Conservation (phyloP, 2,329 filamentous ascomycete genomes). For the Colletotrichum nymphaeae region DNA sequence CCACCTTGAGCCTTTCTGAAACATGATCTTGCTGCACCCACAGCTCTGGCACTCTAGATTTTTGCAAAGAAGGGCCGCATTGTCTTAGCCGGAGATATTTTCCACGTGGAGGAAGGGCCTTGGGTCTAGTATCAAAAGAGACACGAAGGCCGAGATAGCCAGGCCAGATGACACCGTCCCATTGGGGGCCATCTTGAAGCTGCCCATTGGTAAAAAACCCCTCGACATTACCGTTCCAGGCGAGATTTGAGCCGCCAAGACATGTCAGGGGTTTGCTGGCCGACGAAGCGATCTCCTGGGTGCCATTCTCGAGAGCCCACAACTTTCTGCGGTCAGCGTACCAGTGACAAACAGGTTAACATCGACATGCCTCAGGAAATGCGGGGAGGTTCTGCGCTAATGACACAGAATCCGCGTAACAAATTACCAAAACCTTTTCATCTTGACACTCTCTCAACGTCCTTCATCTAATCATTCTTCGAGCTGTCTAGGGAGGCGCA, state of each 20-base stretch:
- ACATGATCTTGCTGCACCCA: background rate
- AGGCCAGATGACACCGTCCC: background rate
- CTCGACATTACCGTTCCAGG: background rate
- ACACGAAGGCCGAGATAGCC: slow-evolving; percentile 23
- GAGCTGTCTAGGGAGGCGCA: background rate
- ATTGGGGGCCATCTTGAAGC: background rate
- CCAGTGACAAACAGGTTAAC: background rate
- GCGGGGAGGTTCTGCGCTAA: slow-evolving; percentile 4
- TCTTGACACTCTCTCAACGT: background rate
- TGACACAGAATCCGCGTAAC: slow-evolving; percentile 7
- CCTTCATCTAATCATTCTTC: background rate
- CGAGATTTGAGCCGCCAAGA: slow-evolving; percentile 2
- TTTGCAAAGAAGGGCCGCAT: background rate
- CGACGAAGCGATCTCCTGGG: background rate
- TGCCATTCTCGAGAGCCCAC: background rate
- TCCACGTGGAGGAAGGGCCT: slow-evolving; percentile 20
- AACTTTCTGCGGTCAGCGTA: background rate
- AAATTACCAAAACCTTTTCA: background rate
- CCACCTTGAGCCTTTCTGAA: slow-evolving; percentile 13
- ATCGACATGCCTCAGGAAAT: slow-evolving; percentile 5
- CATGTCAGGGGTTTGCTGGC: background rate
- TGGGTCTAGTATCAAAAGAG: slow-evolving; percentile 18
- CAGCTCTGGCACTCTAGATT: background rate
- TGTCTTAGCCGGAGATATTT: slow-evolving; percentile 6
- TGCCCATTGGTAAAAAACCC: background rate